Evolutionary conservation across 2,329 filamentous ascomycete genomes (phyloP).

Genomic region (Penicillium sclerotiorum): DNA sequence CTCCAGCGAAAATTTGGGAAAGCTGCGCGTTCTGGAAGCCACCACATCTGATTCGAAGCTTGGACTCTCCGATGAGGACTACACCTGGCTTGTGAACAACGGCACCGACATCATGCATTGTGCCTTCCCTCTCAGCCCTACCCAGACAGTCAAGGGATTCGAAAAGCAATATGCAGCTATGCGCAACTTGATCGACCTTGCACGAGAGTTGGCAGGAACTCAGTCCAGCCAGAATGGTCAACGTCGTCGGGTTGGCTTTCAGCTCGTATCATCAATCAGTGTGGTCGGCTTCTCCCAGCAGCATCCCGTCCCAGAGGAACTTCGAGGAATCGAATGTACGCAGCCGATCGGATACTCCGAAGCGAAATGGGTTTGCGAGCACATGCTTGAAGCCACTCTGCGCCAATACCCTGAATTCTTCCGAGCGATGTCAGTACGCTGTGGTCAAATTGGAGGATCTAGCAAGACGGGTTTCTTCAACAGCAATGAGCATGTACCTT

Average conservation of each 20-base stretch:
- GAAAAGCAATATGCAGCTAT: conserved; percentile 15
- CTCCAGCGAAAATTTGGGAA: neutral
- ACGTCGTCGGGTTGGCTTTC: conserved; percentile 34
- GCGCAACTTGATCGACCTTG: conserved; percentile 19
- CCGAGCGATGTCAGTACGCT: conserved; percentile 47
- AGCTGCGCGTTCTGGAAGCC: neutral
- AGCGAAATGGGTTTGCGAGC: conserved; percentile 56
- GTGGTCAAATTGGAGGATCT: conserved; percentile 58
- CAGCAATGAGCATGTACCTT: conserved; percentile 53
- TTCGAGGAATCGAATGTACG: conserved; percentile 42
- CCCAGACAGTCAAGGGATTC: conserved; percentile 7
- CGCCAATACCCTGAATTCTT: conserved; percentile 47
- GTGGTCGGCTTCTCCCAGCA: conserved; percentile 36
- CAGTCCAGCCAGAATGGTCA: neutral
- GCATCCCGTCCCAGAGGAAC: conserved; percentile 49
- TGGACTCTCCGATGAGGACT: conserved; percentile 47
- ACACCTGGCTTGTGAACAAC: conserved; percentile 37
- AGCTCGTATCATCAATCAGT: conserved; percentile 48
- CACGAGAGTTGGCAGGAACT: neutral
- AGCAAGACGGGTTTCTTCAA: conserved; percentile 58
- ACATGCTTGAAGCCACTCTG: conserved; percentile 53
- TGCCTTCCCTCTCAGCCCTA: conserved; percentile 25
- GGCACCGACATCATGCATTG: conserved; percentile 52
- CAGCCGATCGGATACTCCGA: conserved; percentile 56
- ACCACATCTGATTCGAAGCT: conserved; percentile 31